Conservation (phyloP, 805 yeast species). For the Candida maesae region DNA sequence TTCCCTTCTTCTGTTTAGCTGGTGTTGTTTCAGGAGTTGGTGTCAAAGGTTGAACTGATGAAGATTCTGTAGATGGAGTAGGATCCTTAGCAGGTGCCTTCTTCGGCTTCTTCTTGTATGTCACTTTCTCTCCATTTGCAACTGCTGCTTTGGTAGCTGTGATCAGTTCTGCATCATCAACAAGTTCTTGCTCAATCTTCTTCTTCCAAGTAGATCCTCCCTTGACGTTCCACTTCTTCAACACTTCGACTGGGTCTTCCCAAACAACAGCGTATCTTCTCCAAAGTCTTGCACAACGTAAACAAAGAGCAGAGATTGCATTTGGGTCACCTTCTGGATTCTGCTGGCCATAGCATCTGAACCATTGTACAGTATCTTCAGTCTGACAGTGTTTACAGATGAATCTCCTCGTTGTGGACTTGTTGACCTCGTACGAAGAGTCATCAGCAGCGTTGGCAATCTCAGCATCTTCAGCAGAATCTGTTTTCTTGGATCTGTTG, state of each 20-base stretch:
- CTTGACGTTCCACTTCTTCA: conserved; percentile 40
- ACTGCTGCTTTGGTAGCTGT: conserved; percentile 21
- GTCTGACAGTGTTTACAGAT: conserved; percentile 74
- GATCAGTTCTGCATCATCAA: conserved; percentile 57
- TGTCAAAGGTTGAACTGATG: not conserved
- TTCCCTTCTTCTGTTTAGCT: conserved; percentile 1
- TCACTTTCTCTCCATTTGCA: conserved; percentile 7
- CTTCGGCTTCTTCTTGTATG: conserved; percentile 5
- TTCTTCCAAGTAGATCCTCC: conserved; percentile 55
- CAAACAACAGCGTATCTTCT: conserved; percentile 83
- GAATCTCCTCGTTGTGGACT: conserved; percentile 41
- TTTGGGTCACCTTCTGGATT: conserved; percentile 30
- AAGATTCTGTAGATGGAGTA: conserved; percentile 5
- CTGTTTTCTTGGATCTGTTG: conserved; percentile 31
- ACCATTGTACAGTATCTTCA: conserved; percentile 57
- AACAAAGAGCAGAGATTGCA: conserved; percentile 61
- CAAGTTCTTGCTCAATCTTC: conserved; percentile 62
- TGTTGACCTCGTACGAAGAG: conserved; percentile 60
- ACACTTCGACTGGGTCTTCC: conserved; percentile 73
- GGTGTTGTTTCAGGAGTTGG: conserved; percentile 3
- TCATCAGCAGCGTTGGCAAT: conserved; percentile 51
- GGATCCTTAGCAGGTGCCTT: conserved; percentile 16
- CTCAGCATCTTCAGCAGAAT: conserved; percentile 25
- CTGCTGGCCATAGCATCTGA: conserved; percentile 60
- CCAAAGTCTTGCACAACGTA: conserved; percentile 89